Evolutionary conservation across 257 asterid species (phyloP).

Genomic region (Ocimum tenuiflorum): DNA sequence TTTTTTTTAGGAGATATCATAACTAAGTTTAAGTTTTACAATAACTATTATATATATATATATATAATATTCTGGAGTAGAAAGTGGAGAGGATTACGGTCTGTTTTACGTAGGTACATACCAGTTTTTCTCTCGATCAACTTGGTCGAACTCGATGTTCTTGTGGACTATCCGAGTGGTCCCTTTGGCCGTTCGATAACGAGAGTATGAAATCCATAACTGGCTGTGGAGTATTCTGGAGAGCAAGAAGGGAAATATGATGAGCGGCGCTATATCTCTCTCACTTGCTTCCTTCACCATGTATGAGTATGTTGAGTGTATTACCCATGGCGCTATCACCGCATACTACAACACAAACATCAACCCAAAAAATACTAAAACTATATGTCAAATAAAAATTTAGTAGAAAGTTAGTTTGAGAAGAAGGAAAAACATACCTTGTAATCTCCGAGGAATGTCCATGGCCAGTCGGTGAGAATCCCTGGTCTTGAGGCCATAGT

Average conservation of each 20-base stretch:
- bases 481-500: conserved; percentile 84
- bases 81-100: too few species aligned
- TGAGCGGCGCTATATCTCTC: conserved; percentile 28
- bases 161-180: conserved; percentile 54
- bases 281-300: conserved; percentile 24
- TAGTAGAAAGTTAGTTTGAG: too few species aligned
- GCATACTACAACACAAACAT: conserved; percentile 34
- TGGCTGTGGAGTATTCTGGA: conserved; percentile 49
- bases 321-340: conserved; percentile 57
- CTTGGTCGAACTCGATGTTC: conserved; percentile 72
- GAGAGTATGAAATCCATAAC: conserved; percentile 64
- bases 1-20: too few species aligned
- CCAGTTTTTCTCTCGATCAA: conserved; percentile 77
- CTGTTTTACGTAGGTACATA: conserved; percentile 1
- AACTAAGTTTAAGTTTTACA: too few species aligned
- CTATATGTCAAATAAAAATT: too few species aligned
- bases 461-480: conserved; percentile 73
- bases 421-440: conserved; percentile 31
- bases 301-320: conserved; percentile 29
- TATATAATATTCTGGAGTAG: too few species aligned
- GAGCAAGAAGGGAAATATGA: conserved; percentile 52
- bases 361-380: too few species aligned
- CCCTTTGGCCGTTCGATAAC: conserved; percentile 65
- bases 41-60: too few species aligned
- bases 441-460: conserved; percentile 59